These are phyloP conservation scores for Aspergillus taichungensis DNA, from an alignment of 495 filamentous ascomycete species.

Conservation along the genomic window DNA sequence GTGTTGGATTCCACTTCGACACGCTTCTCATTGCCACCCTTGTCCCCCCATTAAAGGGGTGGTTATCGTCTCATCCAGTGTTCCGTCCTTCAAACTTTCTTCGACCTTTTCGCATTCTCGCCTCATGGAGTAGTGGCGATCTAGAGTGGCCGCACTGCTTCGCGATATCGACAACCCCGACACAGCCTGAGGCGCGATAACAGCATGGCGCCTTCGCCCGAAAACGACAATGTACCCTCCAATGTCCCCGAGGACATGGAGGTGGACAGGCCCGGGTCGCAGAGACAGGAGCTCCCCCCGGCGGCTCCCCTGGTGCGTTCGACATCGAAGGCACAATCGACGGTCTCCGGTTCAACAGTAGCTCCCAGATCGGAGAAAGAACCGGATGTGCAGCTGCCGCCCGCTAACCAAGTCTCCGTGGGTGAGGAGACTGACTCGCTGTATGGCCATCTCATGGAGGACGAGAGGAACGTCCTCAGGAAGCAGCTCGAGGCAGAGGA, in stretches of 20 bases:
- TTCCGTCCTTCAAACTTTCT: not conserved
- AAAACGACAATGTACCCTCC: not conserved
- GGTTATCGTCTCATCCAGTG: no score
- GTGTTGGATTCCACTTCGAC: no score
- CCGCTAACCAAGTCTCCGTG: slow-evolving; percentile 8
- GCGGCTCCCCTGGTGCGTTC: slow-evolving; percentile 3
- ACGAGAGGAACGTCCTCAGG: slow-evolving; percentile 60
- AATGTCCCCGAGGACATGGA: not conserved
- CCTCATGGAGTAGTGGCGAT: not conserved
- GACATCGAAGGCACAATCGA: slow-evolving; percentile 12
- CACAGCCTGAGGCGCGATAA: no score
- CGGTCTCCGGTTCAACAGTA: slow-evolving; percentile 15
- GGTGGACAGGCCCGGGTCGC: slow-evolving; percentile 6
- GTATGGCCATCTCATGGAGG: slow-evolving; percentile 29
- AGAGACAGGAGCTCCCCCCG: not conserved
- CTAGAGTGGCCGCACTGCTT: no score
- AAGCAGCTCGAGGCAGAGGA: slow-evolving; percentile 61
- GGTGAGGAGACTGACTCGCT: slow-evolving; percentile 24
- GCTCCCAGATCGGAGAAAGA: slow-evolving; percentile 13
- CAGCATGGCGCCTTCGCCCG: no score
- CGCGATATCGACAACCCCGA: no score
- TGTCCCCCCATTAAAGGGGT: no score
- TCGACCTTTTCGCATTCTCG: not conserved
- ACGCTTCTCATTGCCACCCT: no score
- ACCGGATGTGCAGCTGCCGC: slow-evolving; percentile 6